Evolutionary conservation across 2,329 filamentous ascomycete species (phyloP).

Genomic region (Aspergillus versicolor): DNA sequence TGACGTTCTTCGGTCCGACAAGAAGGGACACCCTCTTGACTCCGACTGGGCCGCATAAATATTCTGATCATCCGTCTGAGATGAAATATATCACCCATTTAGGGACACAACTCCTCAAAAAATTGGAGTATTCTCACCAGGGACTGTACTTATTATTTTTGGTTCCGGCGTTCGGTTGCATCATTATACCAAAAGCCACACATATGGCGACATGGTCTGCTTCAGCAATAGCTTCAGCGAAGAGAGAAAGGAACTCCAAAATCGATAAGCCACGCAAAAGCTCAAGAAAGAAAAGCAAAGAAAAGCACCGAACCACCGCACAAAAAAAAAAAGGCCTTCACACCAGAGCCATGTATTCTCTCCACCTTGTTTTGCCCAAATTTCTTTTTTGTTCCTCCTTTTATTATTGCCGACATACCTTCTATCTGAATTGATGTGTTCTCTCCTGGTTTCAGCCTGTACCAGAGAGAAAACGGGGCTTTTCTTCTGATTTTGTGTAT

Average conservation of each 20-base stretch:
- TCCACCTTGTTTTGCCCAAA: constrained; percentile 11
- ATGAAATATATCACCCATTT: neutral
- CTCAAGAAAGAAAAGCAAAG: constrained; percentile 8
- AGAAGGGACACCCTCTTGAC: constrained; percentile 45
- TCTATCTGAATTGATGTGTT: constrained; percentile 1
- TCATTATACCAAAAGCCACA: constrained; percentile 27
- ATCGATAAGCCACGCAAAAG: constrained; percentile 4
- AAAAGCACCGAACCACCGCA: constrained; percentile 13
- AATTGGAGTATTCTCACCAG: constrained; percentile 12
- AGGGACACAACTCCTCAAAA: constrained; percentile 1
- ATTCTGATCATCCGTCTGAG: constrained; percentile 1
- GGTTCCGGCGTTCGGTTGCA: constrained; percentile 34
- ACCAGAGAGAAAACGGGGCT: neutral
- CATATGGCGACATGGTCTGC: constrained; percentile 20
- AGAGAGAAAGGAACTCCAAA: neutral
- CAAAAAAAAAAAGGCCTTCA: constrained; percentile 9
- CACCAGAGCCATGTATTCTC: constrained; percentile 18
- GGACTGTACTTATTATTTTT: constrained; percentile 35
- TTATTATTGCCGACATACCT: neutral
- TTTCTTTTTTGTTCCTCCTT: constrained; percentile 5
- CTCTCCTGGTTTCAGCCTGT: constrained; percentile 1
- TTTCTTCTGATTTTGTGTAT: constrained; percentile 9
- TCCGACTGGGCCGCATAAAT: constrained; percentile 45
- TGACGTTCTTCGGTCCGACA: constrained; percentile 29
- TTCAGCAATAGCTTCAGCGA: constrained; percentile 18